Evolutionary conservation across 176 grass and related monocot genomes (phyloP), one percentile per base, ranked within the genome.

Genomic region (Aegilops umbellulata): DNA sequence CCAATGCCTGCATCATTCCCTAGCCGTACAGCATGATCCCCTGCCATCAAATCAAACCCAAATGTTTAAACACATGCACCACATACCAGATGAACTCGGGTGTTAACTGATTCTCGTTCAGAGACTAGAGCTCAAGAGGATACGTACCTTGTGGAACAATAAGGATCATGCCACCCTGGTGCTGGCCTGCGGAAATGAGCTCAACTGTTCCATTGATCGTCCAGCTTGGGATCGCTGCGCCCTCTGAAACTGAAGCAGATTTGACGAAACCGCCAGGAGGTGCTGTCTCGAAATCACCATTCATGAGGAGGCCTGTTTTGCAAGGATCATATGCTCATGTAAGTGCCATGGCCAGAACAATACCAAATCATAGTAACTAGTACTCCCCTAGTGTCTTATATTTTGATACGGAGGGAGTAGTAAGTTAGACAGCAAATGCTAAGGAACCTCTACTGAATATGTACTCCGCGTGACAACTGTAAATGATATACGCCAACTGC

Each of bases 141-240:
- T 91, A 42, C 41, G 41, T 12, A 97, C 97, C 97, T 83, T 99
- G 85, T 42, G 97, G 97, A 60, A 99, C 97, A 58, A 99, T 97
- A 47, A 99, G 92, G 31, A 99, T 99, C 97, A 99, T 99, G 92
- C 92, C 92, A 68, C 97, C 97, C 85, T 99, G 97, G 60, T 88
- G 88, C 87, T 99, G 97, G 60, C 94, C 94, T 53, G 90, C 87
- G 26, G 94, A 92, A 75, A 99, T 81, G 57, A 99, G 92, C 76
- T 99, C 97, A 26, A 99, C 94, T 1, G 94, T 97, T 71, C 97
- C 94, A 78, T 99, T 99, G 79, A 96, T 91, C n/a, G 71, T 91
- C 97, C 97, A 99, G 17, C 87, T 68, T 17, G 97, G 94, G 42
- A 99, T 83, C 25, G 94, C 85, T 51, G 86, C 80, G 25, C 90